Base-by-base conservation (phyloP, 192 early-diverging fungal genomes). In the Gonapodya sp. region DNA sequence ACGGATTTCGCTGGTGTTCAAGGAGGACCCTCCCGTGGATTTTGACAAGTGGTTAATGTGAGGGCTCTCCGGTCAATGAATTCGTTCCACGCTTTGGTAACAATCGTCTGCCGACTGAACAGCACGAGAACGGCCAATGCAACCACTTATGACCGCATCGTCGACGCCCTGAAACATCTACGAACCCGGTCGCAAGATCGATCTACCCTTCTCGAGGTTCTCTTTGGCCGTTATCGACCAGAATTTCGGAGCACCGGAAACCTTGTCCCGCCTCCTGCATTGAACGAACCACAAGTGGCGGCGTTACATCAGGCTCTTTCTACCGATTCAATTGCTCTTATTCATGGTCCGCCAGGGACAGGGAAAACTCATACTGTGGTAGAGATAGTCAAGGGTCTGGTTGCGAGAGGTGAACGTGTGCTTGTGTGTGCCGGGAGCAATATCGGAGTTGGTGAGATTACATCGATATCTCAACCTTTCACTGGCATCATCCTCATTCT, bases 381-480 rank as follows among this genome's bases (percentile, higher is more conserved):
- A 8, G 96, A 96, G 84, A 85, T 96, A 16, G 87, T 98, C 34
- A 89, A 94, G 33, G 95, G 95, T 82, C 86, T 98, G 0, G 84
- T 83, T 2, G 84, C 82, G 0, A 83, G 86, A 35, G 87, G 88
- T 18, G 84, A 92, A 36, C 85, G 91, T 0, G 87, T 98, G 1
- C 84, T 98, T 0, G 95, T 96, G 0, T 98, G 96, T 82, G 96
- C 92, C 0, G 95, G 95, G 0, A 93, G 92, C 30, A 98, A 98
- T 80, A 93, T 95, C 36, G 90, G 94, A 46, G 95, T 94, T 1
- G 93, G 91, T 93, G 85, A 35, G 86, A 35, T 8, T 31, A 33
- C 24, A n/a, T 1, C 36, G 31, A 18, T 31, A 73, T 34, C 32
- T 14, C 73, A 73, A 31, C 24, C 35, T 0, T 0, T 34, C n/a